Evolutionary conservation across 768 basidiomycete genomes (phyloP).

Genomic region (Rossbeevera mucosa): DNA sequence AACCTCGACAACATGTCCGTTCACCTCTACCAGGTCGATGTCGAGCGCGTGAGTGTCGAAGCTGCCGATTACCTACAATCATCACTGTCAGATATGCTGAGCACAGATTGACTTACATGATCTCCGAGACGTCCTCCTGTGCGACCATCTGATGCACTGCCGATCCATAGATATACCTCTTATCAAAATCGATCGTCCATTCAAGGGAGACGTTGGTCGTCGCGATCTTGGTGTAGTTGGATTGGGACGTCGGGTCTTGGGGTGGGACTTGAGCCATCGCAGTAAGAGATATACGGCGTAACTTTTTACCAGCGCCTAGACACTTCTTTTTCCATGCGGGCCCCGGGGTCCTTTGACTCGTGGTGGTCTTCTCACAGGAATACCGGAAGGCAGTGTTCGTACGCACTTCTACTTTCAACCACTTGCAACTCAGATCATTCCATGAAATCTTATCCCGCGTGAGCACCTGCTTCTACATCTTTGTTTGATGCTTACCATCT

Average conservation of each 20-base stretch:
- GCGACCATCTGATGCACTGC: conserved; percentile 43
- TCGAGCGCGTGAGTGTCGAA: conserved; percentile 53
- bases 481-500: neutral
- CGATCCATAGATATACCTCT: conserved; percentile 42
- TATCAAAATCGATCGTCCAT: conserved; percentile 55
- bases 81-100: neutral
- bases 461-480: neutral
- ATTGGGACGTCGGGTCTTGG: conserved; percentile 46
- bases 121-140: conserved; percentile 35
- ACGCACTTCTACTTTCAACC: too few species aligned
- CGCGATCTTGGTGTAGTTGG: conserved; percentile 51
- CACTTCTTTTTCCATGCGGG: neutral
- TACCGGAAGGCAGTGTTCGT: too few species aligned
- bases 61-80: conserved; percentile 16
- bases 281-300: neutral
- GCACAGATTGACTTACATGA: conserved; percentile 33
- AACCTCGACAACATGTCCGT: conserved; percentile 44
- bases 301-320: neutral
- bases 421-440: too few species aligned
- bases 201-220: conserved; percentile 49
- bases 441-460: too few species aligned
- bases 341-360: neutral
- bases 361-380: neutral
- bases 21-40: conserved; percentile 49
- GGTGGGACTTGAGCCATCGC: conserved; percentile 15